Base-by-base conservation (phyloP, 768 basidiomycete species). In the Coprinopsis strossmayeri region DNA sequence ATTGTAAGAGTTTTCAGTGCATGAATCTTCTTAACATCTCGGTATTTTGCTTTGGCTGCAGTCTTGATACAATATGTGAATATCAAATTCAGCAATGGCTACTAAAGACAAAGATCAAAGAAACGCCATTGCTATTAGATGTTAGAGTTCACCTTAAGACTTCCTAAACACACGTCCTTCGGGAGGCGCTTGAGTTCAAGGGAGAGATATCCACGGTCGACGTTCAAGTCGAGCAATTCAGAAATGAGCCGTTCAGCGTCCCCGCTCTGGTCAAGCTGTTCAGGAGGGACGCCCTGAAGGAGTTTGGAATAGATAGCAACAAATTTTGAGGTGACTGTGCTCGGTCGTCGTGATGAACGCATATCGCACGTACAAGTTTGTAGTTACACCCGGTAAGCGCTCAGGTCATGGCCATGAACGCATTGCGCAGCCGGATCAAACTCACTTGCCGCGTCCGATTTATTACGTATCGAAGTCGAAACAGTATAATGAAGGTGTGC, bases 1-100 rank as follows among this genome's bases (percentile, higher is more conserved):
- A 79, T 61, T 0, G 71, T 63, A 28, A 84, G 61, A 1, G 78
- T 79, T 54, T 77, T 70, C 13, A 84, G 53, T 2, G 82, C 76
- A 53, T 77, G 72, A 0, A 51, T 65, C 51, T 66, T 70, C 45
- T 59, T 61, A 43, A 68, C 62, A 44, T 68, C 68, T 17, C 66
- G 60, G 42, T 68, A 61, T 24, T 60, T 53, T 9, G 58, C 56
- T n/a, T 57, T 62, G 18, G 63, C 69, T 9, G 71, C 67, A 46
- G 70, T 65, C 7, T 53, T 50, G 34, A 79, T 56, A 53, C 79
- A 83, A 21, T 63, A 61, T 12, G 60, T 57, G 58, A 83, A 81
- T 21, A 84, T 57, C 9, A 56, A 54, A 55, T 69, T 76, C 54
- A 84, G 58, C 27, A 77, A 60, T 15, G 69, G 65, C 82, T 84